A percentile compares a stretch with the other conserved stretches of the same genome.
phyloP scores from a whole-genome alignment of 2,329 filamentous ascomycete genomes.

The Penicillium sp. region DNA sequence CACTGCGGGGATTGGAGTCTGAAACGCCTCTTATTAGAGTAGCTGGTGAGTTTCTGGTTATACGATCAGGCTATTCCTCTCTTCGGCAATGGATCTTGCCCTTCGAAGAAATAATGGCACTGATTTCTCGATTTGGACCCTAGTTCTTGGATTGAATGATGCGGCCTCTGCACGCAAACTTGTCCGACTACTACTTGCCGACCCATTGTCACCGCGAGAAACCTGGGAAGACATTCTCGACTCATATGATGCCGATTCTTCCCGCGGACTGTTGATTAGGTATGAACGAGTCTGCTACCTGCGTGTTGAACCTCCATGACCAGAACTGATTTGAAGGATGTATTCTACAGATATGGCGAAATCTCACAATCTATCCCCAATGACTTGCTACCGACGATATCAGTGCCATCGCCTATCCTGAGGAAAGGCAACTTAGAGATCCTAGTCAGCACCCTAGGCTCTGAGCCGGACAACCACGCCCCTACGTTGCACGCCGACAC shows the following conservation, averaged over 20 bases:
- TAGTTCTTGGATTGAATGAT: conserved; percentile 46
- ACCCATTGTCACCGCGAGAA: conserved; percentile 56
- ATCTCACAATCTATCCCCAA: conserved; percentile 41
- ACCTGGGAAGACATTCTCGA: conserved; percentile 60
- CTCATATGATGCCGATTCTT: conserved; percentile 38
- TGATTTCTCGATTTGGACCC: not conserved
- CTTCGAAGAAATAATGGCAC: not conserved
- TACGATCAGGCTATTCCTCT: not conserved
- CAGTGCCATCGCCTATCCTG: conserved; percentile 49
- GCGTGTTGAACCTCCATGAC: not conserved
- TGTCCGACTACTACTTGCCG: conserved; percentile 60
- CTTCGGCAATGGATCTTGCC: not conserved
- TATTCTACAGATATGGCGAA: conserved; percentile 46
- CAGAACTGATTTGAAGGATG: not conserved
- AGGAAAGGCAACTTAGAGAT: conserved; percentile 52
- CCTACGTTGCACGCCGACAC: conserved; percentile 48
- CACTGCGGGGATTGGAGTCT: conserved; percentile 49
- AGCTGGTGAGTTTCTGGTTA: conserved; percentile 37
- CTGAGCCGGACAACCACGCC: conserved; percentile 44
- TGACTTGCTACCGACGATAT: conserved; percentile 48
- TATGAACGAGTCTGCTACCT: conserved; percentile 26
- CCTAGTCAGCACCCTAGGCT: conserved; percentile 47
- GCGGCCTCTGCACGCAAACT: conserved; percentile 49
- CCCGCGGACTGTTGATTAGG: conserved; percentile 56
- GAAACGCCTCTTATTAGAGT: conserved; percentile 48